phyloP scores from a whole-genome alignment of 352 stramenopile species.

The Pythium volutum region DNA sequence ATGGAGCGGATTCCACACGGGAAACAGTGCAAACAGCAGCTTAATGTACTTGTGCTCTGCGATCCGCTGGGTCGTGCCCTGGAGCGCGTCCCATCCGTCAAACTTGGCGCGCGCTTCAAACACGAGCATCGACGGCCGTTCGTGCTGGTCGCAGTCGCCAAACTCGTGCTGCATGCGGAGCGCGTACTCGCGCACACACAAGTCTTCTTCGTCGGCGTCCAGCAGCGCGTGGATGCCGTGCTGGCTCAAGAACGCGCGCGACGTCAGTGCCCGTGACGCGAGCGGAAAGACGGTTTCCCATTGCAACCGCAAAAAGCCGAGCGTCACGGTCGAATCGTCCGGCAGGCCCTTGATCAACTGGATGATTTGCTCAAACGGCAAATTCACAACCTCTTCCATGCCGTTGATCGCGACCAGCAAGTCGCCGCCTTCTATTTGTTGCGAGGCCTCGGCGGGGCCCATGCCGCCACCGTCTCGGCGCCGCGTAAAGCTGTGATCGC shows the following conservation, averaged over 20 bases:
- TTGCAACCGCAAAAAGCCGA: slow-evolving; percentile 58
- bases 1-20: slow-evolving; percentile 58
- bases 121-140: slow-evolving; percentile 58
- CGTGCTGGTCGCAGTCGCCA: slow-evolving; percentile 60
- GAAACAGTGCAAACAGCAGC: slow-evolving; percentile 68
- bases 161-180: slow-evolving; percentile 74
- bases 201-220: slow-evolving; percentile 47
- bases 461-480: slow-evolving; percentile 36
- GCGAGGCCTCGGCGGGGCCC: slow-evolving; percentile 60
- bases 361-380: slow-evolving; percentile 74
- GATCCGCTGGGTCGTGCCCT: slow-evolving; percentile 36
- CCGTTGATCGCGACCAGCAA: slow-evolving; percentile 69
- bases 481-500: slow-evolving; percentile 66
- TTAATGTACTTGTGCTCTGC: slow-evolving; percentile 82
- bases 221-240: slow-evolving; percentile 45
- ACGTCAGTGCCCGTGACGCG: slow-evolving; percentile 44
- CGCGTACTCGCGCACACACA: slow-evolving; percentile 74
- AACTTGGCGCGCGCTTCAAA: slow-evolving; percentile 75
- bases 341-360: slow-evolving; percentile 54
- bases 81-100: slow-evolving; percentile 65
- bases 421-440: slow-evolving; percentile 58
- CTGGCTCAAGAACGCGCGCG: slow-evolving; percentile 40
- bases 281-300: slow-evolving; percentile 60
- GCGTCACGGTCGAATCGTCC: slow-evolving; percentile 34
- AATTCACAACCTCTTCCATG: slow-evolving; percentile 45